Evolutionary conservation across 352 stramenopile species (phyloP).

Genomic region (Elongisporangium anandrum): DNA sequence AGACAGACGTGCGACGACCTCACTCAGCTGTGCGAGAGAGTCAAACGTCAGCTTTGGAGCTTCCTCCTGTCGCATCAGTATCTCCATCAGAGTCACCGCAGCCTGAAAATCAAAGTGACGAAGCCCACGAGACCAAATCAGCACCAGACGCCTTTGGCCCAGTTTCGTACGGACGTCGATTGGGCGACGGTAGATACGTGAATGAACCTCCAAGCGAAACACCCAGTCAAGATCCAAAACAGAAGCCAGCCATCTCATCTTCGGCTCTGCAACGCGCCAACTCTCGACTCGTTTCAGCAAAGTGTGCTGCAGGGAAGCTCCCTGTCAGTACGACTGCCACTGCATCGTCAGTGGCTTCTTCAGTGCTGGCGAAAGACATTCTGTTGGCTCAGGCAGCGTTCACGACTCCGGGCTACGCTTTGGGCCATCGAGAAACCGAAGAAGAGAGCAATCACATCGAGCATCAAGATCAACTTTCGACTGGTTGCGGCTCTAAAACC

Average conservation of each 20-base stretch:
- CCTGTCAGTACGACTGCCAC: neutral
- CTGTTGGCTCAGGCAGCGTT: slow-evolving; percentile 18
- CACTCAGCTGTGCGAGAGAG: neutral
- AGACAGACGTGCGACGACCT: neutral
- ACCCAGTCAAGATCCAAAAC: neutral
- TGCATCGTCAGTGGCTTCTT: neutral
- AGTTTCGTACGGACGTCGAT: neutral
- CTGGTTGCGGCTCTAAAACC: neutral
- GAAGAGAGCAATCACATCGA: neutral
- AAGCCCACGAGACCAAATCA: too few species aligned
- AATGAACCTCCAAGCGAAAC: neutral
- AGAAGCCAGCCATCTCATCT: neutral
- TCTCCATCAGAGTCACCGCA: neutral
- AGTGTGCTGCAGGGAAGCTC: neutral
- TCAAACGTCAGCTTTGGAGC: neutral
- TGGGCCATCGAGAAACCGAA: neutral
- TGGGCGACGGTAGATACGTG: neutral
- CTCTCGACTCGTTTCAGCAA: neutral
- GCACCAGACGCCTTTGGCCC: neutral
- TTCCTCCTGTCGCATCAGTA: neutral
- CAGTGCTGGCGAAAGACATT: slow-evolving; percentile 13
- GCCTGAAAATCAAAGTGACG: neutral
- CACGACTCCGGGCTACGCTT: slow-evolving; percentile 1
- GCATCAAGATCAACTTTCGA: neutral
- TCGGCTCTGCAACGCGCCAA: neutral